Evolutionary conservation across 1,139 yeast genomes (phyloP), one percentile per base, ranked within the genome.

Genomic region (Pichia sp.): DNA sequence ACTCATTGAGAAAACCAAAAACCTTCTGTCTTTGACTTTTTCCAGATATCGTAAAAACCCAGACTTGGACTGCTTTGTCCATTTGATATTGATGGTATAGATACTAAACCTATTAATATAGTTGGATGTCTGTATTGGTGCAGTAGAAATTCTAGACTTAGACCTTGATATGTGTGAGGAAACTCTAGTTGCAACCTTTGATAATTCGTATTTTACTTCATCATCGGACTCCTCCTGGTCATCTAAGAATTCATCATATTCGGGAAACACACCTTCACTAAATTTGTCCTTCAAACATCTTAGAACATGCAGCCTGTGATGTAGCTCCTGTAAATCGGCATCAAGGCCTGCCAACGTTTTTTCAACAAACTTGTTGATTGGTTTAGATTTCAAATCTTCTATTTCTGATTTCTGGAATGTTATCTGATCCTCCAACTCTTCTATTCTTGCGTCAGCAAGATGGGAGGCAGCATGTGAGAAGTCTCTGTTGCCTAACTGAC

Each of bases 61-160:
- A 61, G 87, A 81, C 52, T 95, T 75, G 12, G 85, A 75, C 7
- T 73, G 68, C 58, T 87, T 85, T 66, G 87, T 85, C 97, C 97
- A 91, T 61, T 83, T 86, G 64, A 91, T 67, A 63, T 84, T 81
- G 67, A 91, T 77, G 61, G 87, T 84, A 64, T 91, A 95, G 36
- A 92, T 75, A 58, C 87, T 83, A 66, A 87, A 92, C 53, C 95
- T 74, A 66, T 93, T 92, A 60, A 84, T 85, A 71, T 84, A 90
- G 16, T 72, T 67, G 3, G 75, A 73, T 6, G 68, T 64, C 30
- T 53, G 54, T 3, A 53, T 53, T 10, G 64, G 58, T 3, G 54
- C 52, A 2, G 46, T 41, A 12, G 63, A 58, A 24, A 60, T 47
- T n/a, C 50, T 48, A 3, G 61, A 59, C 64, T 75, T 58, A 64